Evolutionary conservation across 2,329 filamentous ascomycete species (phyloP), one percentile per base, ranked within the genome.

Genomic region (Paraphaeosphaeria sporulosa): DNA sequence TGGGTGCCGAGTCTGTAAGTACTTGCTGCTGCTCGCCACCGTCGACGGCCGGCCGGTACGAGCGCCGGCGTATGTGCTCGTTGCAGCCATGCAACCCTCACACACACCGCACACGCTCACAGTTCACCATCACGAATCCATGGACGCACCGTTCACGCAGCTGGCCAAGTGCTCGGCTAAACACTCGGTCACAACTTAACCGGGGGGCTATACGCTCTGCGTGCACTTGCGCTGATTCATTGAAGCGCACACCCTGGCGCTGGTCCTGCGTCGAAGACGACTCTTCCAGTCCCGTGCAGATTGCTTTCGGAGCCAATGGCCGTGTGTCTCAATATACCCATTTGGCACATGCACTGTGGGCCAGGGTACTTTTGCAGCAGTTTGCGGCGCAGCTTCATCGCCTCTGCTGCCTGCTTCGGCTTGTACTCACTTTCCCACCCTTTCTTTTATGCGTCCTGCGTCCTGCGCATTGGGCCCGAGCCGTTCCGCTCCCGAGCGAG

Each of bases 401-500:
- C 36, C 25, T 21, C 42, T 43, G 23, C 51, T 38, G 36, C 51
- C 25, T 21, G 38, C 51, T 34, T 54, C 38, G 51, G 23, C 40
- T 34, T 44, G 36, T 34, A 40, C 25, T 25, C 46, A 34, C 12
- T 44, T 21, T 57, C 8, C 60, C 42, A 30, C 38, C 34, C 21
- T 54, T 59, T 36, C 25, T 52, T 42, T 42, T 15, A 44, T 57
- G 55, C 47, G 30, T 61, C 57, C 52, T 59, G 19, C 30, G 7
- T 32, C 30, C 30, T 27, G 25, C 6, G 47, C 30, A 36, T 47
- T 64, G 64, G 59, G 61, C 19, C 47, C 63, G 63, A 38, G 59
- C 63, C 63, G 63, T 63, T 47, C 63, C 63, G 63, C 59, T 58
- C 59, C 63, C 59, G 60, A 57, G 53, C 40, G 53, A 42, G 47